Conservation (phyloP, 2,329 filamentous ascomycete genomes). For the Talaromyces sp. region DNA sequence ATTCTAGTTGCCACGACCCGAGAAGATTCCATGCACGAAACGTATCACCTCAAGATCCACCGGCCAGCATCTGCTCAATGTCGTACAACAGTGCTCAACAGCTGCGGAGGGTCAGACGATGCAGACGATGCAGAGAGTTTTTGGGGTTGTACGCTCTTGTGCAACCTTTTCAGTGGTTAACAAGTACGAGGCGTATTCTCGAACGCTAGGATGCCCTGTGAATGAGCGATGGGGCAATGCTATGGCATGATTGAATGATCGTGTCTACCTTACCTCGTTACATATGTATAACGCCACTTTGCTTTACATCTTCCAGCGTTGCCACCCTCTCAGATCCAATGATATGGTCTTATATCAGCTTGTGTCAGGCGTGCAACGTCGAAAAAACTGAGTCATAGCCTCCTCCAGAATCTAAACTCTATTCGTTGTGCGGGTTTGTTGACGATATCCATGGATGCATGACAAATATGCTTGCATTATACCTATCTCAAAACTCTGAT, state of each 20-base stretch:
- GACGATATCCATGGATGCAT: not conserved
- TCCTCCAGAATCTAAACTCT: not conserved
- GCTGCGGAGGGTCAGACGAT: not conserved
- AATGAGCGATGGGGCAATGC: not conserved
- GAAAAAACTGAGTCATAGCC: not conserved
- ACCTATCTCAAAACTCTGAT: no score
- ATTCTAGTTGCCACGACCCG: not conserved
- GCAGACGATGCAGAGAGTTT: not conserved
- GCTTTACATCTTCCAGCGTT: not conserved
- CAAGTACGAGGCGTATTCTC: not conserved
- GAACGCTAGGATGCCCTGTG: not conserved
- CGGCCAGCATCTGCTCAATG: not conserved
- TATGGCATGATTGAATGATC: not conserved
- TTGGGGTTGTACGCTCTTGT: not conserved
- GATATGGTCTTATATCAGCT: not conserved
- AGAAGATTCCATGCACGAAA: not conserved
- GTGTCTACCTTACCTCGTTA: not conserved
- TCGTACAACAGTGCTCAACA: not conserved
- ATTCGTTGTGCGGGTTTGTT: not conserved
- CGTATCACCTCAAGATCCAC: not conserved
- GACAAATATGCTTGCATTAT: not conserved
- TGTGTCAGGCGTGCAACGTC: not conserved
- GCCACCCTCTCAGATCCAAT: not conserved
- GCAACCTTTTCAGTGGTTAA: not conserved
- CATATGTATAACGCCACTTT: constrained; percentile 1